phyloP scores from a whole-genome alignment of 140 eudicot species.

The Oenanthe javanica region DNA sequence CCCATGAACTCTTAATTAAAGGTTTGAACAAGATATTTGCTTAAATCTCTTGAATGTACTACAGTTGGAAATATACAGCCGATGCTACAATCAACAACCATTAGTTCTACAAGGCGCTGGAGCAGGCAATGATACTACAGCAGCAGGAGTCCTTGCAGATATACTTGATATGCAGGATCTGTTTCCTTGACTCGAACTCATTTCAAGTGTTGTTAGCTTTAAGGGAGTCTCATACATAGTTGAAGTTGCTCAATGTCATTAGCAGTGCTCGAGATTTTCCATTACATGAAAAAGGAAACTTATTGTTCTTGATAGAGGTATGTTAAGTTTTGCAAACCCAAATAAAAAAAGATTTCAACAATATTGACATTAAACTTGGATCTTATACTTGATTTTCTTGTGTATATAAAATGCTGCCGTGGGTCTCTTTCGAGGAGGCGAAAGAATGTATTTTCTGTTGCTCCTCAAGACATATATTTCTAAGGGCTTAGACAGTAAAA shows the following conservation, averaged over 20 bases:
- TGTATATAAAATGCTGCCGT: background rate
- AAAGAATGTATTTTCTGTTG: background rate
- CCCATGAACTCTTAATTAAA: background rate
- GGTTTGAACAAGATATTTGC: background rate
- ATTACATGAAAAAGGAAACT: background rate
- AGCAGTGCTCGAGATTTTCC: background rate
- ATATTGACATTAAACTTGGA: background rate
- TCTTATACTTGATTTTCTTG: background rate
- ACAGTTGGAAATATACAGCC: slow-evolving; percentile 84
- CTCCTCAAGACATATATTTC: background rate
- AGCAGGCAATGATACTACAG: slow-evolving; percentile 95
- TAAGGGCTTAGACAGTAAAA: background rate
- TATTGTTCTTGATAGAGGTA: background rate
- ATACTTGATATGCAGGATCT: slow-evolving; percentile 83
- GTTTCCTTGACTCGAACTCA: slow-evolving; percentile 32
- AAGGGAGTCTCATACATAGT: background rate
- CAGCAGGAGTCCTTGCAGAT: slow-evolving; percentile 96
- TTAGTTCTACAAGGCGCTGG: slow-evolving; percentile 97
- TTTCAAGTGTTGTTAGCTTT: background rate
- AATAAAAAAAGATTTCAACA: background rate
- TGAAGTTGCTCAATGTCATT: background rate
- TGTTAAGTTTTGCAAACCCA: background rate
- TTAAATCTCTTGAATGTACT: background rate
- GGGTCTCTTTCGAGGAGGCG: background rate
- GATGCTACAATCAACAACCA: slow-evolving; percentile 64